Percentiles rank a stretch among this genome's conserved stretches.
phyloP scores from a whole-genome alignment of 2,329 filamentous ascomycete species.

The Monilinia aucupariae region DNA sequence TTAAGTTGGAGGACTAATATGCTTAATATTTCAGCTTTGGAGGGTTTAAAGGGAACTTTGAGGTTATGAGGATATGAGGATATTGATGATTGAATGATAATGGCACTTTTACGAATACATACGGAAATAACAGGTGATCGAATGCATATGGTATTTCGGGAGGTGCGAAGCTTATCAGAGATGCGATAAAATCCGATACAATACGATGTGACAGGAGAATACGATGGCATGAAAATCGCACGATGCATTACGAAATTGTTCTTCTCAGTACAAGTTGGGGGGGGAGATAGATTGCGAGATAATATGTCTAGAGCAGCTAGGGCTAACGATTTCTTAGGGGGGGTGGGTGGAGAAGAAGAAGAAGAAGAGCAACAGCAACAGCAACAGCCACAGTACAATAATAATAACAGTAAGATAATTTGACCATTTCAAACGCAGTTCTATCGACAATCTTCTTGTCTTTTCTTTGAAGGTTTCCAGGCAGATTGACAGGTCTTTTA shows the following conservation, averaged over 20 bases:
- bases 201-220: slow-evolving; percentile 5
- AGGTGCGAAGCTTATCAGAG: background rate
- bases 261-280: background rate
- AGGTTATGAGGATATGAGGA: background rate
- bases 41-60: too few relatives aligned
- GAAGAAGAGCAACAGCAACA: background rate
- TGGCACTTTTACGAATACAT: background rate
- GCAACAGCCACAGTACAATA: background rate
- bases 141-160: background rate
- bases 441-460: too few relatives aligned
- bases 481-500: too few relatives aligned
- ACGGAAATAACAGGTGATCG: background rate
- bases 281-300: background rate
- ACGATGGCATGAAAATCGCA: background rate
- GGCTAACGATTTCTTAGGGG: background rate
- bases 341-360: background rate
- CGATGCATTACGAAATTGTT: background rate
- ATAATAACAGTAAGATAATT: background rate
- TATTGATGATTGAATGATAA: background rate
- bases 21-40: background rate
- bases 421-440: too few relatives aligned
- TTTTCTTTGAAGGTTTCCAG: too few relatives aligned
- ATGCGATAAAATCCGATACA: background rate
- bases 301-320: background rate
- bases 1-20: background rate